These are phyloP conservation scores for Warburgia ugandensis DNA, from an alignment of 164 flowering plant species.

Conservation along the genomic window DNA sequence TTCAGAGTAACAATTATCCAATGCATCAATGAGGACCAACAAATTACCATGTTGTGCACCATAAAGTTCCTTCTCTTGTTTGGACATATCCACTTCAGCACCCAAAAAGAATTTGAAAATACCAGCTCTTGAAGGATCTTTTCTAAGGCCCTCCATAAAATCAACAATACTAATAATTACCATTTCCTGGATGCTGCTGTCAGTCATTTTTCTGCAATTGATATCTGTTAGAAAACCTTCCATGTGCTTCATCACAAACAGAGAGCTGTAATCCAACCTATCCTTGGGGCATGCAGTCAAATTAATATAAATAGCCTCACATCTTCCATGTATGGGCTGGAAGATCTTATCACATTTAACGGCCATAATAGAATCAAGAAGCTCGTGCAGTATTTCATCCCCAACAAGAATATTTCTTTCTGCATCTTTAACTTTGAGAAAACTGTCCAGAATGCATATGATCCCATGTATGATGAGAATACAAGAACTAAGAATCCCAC, in stretches of 20 bases:
- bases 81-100: slow-evolving; percentile 30
- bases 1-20: slow-evolving; percentile 63
- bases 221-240: slow-evolving; percentile 45
- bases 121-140: slow-evolving; percentile 44
- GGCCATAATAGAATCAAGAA: slow-evolving; percentile 58
- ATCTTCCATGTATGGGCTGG: slow-evolving; percentile 45
- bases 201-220: slow-evolving; percentile 27
- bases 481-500: slow-evolving; percentile 69
- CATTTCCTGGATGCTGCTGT: slow-evolving; percentile 41
- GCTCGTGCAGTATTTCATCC: slow-evolving; percentile 33
- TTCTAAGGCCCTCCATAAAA: slow-evolving; percentile 43
- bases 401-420: slow-evolving; percentile 27
- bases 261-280: slow-evolving; percentile 30
- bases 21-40: slow-evolving; percentile 61
- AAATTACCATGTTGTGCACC: slow-evolving; percentile 53
- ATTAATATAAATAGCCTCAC: slow-evolving; percentile 48
- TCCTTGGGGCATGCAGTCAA: slow-evolving; percentile 31
- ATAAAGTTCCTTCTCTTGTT: slow-evolving; percentile 36
- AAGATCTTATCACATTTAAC: slow-evolving; percentile 67
- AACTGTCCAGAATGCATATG: slow-evolving; percentile 37
- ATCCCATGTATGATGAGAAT: slow-evolving; percentile 52
- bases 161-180: slow-evolving; percentile 47
- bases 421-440: slow-evolving; percentile 35
- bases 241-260: slow-evolving; percentile 59
- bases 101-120: slow-evolving; percentile 58